phyloP scores from a whole-genome alignment of 345 rosid species.

The Arabis alpina region DNA sequence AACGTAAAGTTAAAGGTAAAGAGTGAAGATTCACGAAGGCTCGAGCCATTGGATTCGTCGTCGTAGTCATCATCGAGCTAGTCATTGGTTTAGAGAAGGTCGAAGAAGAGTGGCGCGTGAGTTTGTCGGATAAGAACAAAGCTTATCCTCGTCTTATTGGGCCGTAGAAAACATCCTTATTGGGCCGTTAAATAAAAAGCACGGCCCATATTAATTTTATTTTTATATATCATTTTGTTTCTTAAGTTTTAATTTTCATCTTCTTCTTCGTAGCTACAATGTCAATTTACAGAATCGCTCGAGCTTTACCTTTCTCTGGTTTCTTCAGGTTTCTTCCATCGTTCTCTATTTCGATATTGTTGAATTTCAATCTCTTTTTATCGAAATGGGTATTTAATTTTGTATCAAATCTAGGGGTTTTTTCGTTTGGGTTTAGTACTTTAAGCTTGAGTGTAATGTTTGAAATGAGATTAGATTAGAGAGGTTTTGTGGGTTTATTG shows the following conservation, averaged over 20 bases:
- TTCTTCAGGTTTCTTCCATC: conserved; percentile 56
- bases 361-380: background rate
- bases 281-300: conserved; percentile 53
- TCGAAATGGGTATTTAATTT: background rate
- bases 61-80: conserved; percentile 46
- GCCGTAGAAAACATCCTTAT: background rate
- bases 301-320: conserved; percentile 61
- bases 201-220: background rate
- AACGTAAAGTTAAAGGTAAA: conserved; percentile 29
- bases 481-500: background rate
- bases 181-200: background rate
- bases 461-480: background rate
- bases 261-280: conserved; percentile 14
- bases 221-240: too few relatives aligned
- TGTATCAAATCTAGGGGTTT: background rate
- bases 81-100: conserved; percentile 40
- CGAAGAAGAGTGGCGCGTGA: conserved; percentile 32
- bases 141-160: background rate
- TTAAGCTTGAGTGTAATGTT: background rate
- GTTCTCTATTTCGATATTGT: background rate
- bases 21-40: conserved; percentile 35
- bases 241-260: too few relatives aligned
- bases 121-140: conserved; percentile 39
- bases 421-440: background rate
- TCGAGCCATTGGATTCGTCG: conserved; percentile 56